A percentile compares a stretch with the other conserved stretches of the same genome.
Conservation (phyloP, 176 grass and related monocot species). For the Musa beccarii region DNA sequence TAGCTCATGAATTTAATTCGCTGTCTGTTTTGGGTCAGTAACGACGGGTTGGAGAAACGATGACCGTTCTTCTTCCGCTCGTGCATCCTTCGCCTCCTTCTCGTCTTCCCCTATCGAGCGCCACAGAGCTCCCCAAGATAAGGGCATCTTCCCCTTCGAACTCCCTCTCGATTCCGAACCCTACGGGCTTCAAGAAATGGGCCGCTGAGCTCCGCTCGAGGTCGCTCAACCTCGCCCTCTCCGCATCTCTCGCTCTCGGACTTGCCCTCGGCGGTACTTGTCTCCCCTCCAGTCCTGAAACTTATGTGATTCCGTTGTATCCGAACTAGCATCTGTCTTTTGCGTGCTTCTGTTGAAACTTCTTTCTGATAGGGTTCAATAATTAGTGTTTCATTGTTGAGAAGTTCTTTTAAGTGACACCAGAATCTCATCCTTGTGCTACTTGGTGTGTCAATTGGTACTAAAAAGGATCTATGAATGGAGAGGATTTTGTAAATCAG, state of each 20-base stretch:
- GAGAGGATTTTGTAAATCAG: background rate
- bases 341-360: background rate
- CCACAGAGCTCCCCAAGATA: background rate
- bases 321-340: no score
- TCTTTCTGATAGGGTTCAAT: background rate
- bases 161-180: background rate
- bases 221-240: background rate
- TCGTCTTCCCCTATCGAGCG: background rate
- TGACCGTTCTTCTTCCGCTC: background rate
- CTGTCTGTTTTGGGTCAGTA: background rate
- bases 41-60: background rate
- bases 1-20: background rate
- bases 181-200: background rate
- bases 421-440: no score
- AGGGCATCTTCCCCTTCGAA: background rate
- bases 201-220: background rate
- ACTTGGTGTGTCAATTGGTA: background rate
- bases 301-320: background rate
- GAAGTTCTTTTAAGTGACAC: no score
- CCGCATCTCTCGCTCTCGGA: slow-evolving; percentile 2
- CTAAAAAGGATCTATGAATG: background rate
- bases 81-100: background rate
- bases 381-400: background rate
- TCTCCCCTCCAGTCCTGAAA: background rate
- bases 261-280: background rate